Evolutionary conservation across 495 filamentous ascomycete species (phyloP).

Genomic region (Neurospora sp.): DNA sequence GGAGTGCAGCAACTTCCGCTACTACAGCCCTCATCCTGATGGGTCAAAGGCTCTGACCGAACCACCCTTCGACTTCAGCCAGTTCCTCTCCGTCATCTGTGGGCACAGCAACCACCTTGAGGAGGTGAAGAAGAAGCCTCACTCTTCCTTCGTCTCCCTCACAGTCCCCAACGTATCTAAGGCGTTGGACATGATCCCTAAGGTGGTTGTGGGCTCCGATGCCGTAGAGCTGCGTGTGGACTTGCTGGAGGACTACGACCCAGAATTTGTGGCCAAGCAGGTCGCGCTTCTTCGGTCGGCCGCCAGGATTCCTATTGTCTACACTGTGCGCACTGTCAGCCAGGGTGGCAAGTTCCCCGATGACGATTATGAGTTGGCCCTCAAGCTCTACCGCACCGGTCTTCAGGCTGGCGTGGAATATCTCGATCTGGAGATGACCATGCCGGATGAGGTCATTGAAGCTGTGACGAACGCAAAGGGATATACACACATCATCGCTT

Average conservation of each 20-base stretch:
- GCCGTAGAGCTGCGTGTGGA: conserved; percentile 94
- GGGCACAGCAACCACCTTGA: conserved; percentile 58
- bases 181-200: conserved; percentile 52
- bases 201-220: conserved; percentile 74
- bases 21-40: conserved; percentile 63
- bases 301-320: conserved; percentile 79
- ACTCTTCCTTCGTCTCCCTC: conserved; percentile 87
- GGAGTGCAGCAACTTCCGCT: conserved; percentile 92
- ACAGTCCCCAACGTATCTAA: conserved; percentile 65
- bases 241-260: conserved; percentile 65
- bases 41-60: conserved; percentile 46
- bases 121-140: conserved; percentile 55
- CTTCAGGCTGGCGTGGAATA: conserved; percentile 81
- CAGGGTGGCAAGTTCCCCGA: conserved; percentile 91
- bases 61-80: conserved; percentile 65
- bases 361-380: conserved; percentile 53
- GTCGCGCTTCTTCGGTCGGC: conserved; percentile 66
- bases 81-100: conserved; percentile 64
- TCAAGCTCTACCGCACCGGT: conserved; percentile 65
- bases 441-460: conserved; percentile 62
- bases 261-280: conserved; percentile 72
- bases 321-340: conserved; percentile 74
- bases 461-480: conserved; percentile 58
- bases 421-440: conserved; percentile 84
- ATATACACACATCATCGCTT: conserved; percentile 73